Percentiles rank a stretch among this genome's conserved stretches.
Conservation (phyloP, 768 basidiomycete genomes). For the Chalciporus chontae region DNA sequence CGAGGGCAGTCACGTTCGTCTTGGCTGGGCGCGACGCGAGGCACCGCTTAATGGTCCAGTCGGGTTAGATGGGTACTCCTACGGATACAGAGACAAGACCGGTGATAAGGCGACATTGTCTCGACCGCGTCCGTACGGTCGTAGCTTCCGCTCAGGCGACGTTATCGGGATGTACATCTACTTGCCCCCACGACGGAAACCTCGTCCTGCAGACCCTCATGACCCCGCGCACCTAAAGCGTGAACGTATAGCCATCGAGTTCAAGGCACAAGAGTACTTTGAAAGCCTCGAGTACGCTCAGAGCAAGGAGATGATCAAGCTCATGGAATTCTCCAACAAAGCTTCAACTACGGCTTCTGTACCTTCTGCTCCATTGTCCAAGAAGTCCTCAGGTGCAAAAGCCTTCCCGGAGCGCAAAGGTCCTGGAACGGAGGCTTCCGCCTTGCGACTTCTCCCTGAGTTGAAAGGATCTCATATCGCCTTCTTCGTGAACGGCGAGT, state of each 20-base stretch:
- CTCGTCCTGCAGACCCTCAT: constrained; percentile 58
- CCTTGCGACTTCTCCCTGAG: constrained; percentile 64
- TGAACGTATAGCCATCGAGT: constrained; percentile 89
- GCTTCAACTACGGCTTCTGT: constrained; percentile 50
- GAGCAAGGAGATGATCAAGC: constrained; percentile 86
- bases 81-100: constrained; percentile 85
- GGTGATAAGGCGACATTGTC: constrained; percentile 90
- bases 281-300: constrained; percentile 88
- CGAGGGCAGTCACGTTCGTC: constrained; percentile 78
- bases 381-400: constrained; percentile 69
- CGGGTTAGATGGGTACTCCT: constrained; percentile 91
- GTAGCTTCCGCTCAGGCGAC: constrained; percentile 74
- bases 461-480: constrained; percentile 71
- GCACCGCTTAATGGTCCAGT: constrained; percentile 91
- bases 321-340: constrained; percentile 77
- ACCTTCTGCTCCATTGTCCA: constrained; percentile 50
- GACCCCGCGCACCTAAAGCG: constrained; percentile 84
- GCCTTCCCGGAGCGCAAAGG: constrained; percentile 56
- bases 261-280: constrained; percentile 96
- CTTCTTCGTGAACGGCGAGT: constrained; percentile 91
- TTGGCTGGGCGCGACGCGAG: constrained; percentile 92
- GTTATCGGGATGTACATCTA: constrained; percentile 92
- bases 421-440: constrained; percentile 30
- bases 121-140: constrained; percentile 74
- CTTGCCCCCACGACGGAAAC: constrained; percentile 64